A percentile compares a stretch with the other conserved stretches of the same genome.
phyloP scores from a whole-genome alignment of 2,329 filamentous ascomycete species.

The Colletotrichum sp. region DNA sequence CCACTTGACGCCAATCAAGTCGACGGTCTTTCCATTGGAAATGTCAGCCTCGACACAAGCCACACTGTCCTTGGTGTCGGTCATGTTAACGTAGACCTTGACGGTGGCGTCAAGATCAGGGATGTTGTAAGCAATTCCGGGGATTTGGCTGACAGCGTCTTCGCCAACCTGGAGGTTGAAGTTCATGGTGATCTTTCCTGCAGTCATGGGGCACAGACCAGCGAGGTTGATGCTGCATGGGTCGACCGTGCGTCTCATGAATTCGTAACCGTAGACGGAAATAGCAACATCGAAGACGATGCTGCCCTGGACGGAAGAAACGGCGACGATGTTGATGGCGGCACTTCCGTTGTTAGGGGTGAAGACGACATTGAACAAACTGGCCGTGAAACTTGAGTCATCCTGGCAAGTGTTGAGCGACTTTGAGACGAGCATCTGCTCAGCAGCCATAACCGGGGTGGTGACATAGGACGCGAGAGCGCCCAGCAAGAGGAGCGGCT shows the following conservation, averaged over 20 bases:
- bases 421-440: constrained; percentile 76
- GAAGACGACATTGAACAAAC: constrained; percentile 84
- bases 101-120: constrained; percentile 91
- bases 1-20: constrained; percentile 90
- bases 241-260: constrained; percentile 71
- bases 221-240: constrained; percentile 74
- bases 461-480: constrained; percentile 48
- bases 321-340: constrained; percentile 76
- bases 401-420: constrained; percentile 86
- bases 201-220: constrained; percentile 90
- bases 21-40: constrained; percentile 91
- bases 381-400: constrained; percentile 85
- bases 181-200: constrained; percentile 78
- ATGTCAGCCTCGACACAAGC: constrained; percentile 88
- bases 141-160: constrained; percentile 68
- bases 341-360: constrained; percentile 77
- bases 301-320: constrained; percentile 82
- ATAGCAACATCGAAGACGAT: constrained; percentile 79
- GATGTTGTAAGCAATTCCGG: constrained; percentile 85
- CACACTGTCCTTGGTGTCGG: constrained; percentile 64
- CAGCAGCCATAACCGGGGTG: constrained; percentile 53
- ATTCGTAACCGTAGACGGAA: constrained; percentile 81
- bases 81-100: constrained; percentile 79
- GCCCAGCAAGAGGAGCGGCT: constrained; percentile 51
- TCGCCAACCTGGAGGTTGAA: constrained; percentile 69